Conservation (phyloP, 257 asterid species). For the Nicotiana otophora region DNA sequence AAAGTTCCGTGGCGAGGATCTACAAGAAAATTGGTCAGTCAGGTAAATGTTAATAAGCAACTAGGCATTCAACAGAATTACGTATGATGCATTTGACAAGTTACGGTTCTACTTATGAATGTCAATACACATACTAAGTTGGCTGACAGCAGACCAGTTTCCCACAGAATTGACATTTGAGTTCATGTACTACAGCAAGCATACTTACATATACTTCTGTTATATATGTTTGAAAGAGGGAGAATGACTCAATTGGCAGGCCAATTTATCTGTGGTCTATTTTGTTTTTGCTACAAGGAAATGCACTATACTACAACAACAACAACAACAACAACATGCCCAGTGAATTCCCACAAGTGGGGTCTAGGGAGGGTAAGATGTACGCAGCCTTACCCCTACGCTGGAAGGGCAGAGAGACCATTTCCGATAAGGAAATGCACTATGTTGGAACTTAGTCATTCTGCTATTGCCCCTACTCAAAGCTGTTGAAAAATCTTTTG, state of each 20-base stretch:
- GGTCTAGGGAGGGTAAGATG: too few relatives aligned
- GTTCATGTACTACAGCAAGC: neutral
- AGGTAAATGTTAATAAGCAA: constrained; percentile 6
- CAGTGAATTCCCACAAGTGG: too few relatives aligned
- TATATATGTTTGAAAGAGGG: neutral
- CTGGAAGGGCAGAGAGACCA: too few relatives aligned
- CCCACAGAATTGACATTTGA: neutral
- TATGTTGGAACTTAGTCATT: neutral
- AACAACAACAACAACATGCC: too few relatives aligned
- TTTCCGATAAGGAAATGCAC: neutral
- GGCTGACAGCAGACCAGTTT: neutral
- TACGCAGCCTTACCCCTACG: too few relatives aligned
- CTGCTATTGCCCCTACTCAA: neutral
- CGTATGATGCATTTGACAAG: neutral
- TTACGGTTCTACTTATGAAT: neutral
- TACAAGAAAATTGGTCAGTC: constrained; percentile 6
- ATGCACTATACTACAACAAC: neutral
- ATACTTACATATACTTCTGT: neutral
- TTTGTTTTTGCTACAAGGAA: neutral
- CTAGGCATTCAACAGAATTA: neutral
- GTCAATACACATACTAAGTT: neutral
- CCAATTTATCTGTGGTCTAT: neutral
- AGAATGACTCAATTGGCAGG: neutral
- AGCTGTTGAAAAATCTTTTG: neutral
- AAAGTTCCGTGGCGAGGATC: constrained; percentile 25